Conservation (phyloP, 208 protist species). For the Angomonas deanei region DNA sequence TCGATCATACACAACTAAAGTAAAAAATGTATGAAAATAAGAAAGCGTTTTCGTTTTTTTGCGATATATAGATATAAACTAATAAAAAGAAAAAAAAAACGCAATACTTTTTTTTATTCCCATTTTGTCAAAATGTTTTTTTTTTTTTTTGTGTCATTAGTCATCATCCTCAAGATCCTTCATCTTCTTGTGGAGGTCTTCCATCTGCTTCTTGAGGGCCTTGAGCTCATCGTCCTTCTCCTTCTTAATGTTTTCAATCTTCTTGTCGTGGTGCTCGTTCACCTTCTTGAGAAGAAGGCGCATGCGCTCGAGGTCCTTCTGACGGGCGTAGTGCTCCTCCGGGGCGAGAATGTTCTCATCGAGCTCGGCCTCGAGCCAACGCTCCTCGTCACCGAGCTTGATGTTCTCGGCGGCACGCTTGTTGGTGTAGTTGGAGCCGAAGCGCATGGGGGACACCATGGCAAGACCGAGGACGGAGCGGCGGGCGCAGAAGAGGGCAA, state of each 20-base stretch:
- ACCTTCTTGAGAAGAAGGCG: slow-evolving; percentile 45
- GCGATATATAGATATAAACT: background rate
- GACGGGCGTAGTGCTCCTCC: slow-evolving; percentile 78
- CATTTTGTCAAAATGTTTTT: background rate
- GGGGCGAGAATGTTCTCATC: slow-evolving; percentile 75
- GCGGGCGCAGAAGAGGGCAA: slow-evolving; percentile 2
- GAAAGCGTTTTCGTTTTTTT: background rate
- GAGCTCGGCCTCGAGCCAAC: slow-evolving; percentile 86
- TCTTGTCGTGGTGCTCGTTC: slow-evolving; percentile 35
- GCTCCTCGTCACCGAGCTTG: slow-evolving; percentile 37
- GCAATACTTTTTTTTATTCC: background rate
- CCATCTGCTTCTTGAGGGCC: slow-evolving; percentile 39
- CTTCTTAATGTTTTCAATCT: slow-evolving; percentile 27
- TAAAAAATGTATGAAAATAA: background rate
- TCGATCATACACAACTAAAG: background rate
- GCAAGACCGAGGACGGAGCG: background rate
- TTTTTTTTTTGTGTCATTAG: background rate
- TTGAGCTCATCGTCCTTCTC: slow-evolving; percentile 41
- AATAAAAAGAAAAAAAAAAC: slow-evolving; percentile 3
- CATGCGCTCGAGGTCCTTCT: slow-evolving; percentile 51
- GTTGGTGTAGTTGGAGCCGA: slow-evolving; percentile 20
- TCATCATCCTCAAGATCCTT: background rate
- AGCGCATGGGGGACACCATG: background rate
- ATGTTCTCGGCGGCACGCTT: slow-evolving; percentile 51
- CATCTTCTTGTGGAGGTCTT: slow-evolving; percentile 22